Conservation (phyloP, 2,329 filamentous ascomycete genomes). For the Diaporthe ampelina region DNA sequence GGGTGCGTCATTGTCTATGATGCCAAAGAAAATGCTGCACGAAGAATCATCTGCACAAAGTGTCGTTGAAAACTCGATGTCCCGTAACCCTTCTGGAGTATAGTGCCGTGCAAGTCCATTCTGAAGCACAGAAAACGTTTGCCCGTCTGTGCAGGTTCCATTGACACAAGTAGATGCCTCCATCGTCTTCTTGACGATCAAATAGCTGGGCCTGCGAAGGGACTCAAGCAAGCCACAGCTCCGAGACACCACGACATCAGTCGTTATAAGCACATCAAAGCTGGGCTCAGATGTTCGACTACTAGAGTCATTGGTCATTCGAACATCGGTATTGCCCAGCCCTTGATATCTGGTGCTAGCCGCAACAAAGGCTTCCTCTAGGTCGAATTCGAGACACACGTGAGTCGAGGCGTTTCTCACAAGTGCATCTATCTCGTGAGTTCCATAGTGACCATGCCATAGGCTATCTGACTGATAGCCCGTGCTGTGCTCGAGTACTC, state of each 20-base stretch:
- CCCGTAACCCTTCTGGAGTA: slow-evolving; percentile 6
- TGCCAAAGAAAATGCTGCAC: slow-evolving; percentile 10
- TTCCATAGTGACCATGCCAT: slow-evolving; percentile 14
- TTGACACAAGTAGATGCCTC: neutral
- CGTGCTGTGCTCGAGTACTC: slow-evolving; percentile 5
- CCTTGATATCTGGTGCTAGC: slow-evolving; percentile 12
- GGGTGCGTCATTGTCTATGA: slow-evolving; percentile 17
- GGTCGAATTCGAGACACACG: slow-evolving; percentile 11
- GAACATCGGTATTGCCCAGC: neutral
- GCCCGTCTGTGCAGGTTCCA: slow-evolving; percentile 1
- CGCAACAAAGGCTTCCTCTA: neutral
- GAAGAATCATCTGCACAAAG: slow-evolving; percentile 14
- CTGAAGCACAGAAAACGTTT: neutral
- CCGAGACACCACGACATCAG: slow-evolving; percentile 7
- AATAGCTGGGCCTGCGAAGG: slow-evolving; percentile 11
- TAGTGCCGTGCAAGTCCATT: neutral
- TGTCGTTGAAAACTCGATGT: slow-evolving; percentile 11
- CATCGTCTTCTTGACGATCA: slow-evolving; percentile 10
- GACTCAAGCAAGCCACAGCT: slow-evolving; percentile 12
- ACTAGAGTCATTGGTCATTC: slow-evolving; percentile 8
- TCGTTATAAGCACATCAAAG: slow-evolving; percentile 18
- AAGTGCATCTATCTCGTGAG: slow-evolving; percentile 1
- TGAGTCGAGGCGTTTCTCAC: slow-evolving; percentile 7
- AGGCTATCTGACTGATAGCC: slow-evolving; percentile 4
- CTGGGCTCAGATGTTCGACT: neutral